These are phyloP conservation scores for Trifolium pratense DNA, from an alignment of 306 rosid species.

Conservation along the genomic window DNA sequence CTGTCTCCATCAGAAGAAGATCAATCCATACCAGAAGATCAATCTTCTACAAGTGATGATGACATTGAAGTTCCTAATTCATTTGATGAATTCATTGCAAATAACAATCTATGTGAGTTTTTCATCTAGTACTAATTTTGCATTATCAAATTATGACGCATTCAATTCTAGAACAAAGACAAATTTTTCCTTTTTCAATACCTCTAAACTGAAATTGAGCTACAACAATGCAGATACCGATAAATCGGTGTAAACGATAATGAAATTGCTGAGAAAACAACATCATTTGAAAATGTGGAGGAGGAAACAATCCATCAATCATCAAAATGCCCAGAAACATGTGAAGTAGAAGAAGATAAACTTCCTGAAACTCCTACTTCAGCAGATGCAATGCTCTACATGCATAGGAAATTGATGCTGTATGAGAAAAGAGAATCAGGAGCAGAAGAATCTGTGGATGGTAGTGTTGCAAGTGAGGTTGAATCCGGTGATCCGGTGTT, in stretches of 20 bases:
- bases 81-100: constrained; percentile 50
- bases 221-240: constrained; percentile 37
- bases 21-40: no score
- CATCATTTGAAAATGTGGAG: constrained; percentile 35
- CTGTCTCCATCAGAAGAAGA: constrained; percentile 42
- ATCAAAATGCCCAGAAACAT: constrained; percentile 46
- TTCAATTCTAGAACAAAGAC: constrained; percentile 4
- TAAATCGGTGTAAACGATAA: constrained; percentile 27
- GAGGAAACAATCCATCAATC: constrained; percentile 44
- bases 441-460: constrained; percentile 60
- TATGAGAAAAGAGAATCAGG: constrained; percentile 57
- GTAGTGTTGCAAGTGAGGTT: constrained; percentile 56
- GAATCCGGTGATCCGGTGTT: constrained; percentile 55
- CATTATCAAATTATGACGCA: constrained; percentile 3
- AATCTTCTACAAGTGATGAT: constrained; percentile 49
- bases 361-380: constrained; percentile 65
- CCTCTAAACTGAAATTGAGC: constrained; percentile 2
- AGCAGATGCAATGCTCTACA: constrained; percentile 46
- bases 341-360: constrained; percentile 58
- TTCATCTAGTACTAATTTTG: constrained; percentile 12
- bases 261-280: constrained; percentile 39
- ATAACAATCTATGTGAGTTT: constrained; percentile 53
- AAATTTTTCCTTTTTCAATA: constrained; percentile 19
- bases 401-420: constrained; percentile 47
- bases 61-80: constrained; percentile 49